Evolutionary conservation across 495 filamentous ascomycete species (phyloP).

Genomic region (Jackrogersella multiformis): DNA sequence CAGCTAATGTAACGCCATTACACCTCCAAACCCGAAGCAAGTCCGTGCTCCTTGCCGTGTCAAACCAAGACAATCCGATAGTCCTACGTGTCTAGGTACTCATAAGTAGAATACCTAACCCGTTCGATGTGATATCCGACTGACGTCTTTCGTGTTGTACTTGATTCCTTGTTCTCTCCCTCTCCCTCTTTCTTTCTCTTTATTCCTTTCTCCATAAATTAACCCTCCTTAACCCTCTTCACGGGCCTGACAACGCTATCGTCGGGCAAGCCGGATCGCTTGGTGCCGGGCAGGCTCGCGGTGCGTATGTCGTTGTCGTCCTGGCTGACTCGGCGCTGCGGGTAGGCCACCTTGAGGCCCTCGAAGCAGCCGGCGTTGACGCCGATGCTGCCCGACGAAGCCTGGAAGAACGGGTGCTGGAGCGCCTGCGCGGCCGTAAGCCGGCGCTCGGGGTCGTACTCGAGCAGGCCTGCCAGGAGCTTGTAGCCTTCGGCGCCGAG

Average conservation of each 20-base stretch:
- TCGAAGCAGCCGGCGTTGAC: constrained; percentile 85
- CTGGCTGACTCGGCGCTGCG: constrained; percentile 85
- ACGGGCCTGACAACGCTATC: constrained; percentile 73
- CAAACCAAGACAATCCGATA: neutral
- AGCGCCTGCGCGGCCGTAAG: constrained; percentile 86
- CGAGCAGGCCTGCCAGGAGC: constrained; percentile 80
- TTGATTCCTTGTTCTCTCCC: neutral
- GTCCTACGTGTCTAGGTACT: neutral
- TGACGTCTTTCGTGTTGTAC: too few relatives aligned
- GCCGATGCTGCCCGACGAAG: constrained; percentile 25
- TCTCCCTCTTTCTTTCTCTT: neutral
- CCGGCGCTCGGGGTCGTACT: constrained; percentile 91
- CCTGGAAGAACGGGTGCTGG: constrained; percentile 85
- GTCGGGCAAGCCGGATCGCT: constrained; percentile 86
- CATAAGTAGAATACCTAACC: too few relatives aligned
- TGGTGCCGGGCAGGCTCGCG: constrained; percentile 89
- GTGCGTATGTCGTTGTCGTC: constrained; percentile 95
- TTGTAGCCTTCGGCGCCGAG: constrained; percentile 82
- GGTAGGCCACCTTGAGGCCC: constrained; percentile 85
- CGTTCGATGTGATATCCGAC: too few relatives aligned
- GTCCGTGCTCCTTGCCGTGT: neutral
- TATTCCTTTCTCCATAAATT: neutral
- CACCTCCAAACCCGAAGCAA: neutral
- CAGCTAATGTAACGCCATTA: neutral
- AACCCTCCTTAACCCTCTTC: constrained; percentile 74